Evolutionary conservation across 768 basidiomycete genomes (phyloP), one percentile per base, ranked within the genome.

Genomic region (Amanita muscaria): DNA sequence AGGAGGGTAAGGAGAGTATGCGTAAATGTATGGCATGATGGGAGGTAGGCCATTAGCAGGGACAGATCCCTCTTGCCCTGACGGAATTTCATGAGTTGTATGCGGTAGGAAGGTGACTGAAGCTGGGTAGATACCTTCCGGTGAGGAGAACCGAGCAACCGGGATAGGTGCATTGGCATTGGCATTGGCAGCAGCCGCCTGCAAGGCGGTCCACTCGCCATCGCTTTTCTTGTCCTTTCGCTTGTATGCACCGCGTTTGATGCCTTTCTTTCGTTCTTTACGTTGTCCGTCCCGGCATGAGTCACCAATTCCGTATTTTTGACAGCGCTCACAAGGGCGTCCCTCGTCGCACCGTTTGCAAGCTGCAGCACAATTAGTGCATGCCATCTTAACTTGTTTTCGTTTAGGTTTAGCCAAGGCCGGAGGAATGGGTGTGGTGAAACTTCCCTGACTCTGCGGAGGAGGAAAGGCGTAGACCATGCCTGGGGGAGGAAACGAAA

Each of bases 251-350:
- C 88, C 88, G 50, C 88, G 73, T 64, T 90, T 90, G 61, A 89
- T 74, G 44, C 88, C 88, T 62, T 87, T 89, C 66, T 89, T 90
- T 50, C 92, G 74, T 63, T 94, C 91, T 66, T 94, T 96, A 57
- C 92, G 76, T 56, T 88, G 84, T 23, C 90, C 91, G 61, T 96
- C 92, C 45, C 84, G 67, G 62, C 92, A 96, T 44, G 80, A 73
- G 9, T 73, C 73, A 2, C 77, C 66, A 42, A 90, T 76, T 51
- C 86, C 88, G 60, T 93, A 93, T 64, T 91, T 92, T 56, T 83
- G 70, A 53, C 92, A 96, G 24, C 92, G 81, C 49, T 84, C 80
- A 59, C 92, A 96, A 19, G 92, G 92, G 34, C 92, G 80, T 52
- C 70, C 74, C 51, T 90, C 88, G 61, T 90, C 85, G 59, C 88